Evolutionary conservation across 2,329 filamentous ascomycete genomes (phyloP), one percentile per base, ranked within the genome.

Genomic region (Septoria petroselini): DNA sequence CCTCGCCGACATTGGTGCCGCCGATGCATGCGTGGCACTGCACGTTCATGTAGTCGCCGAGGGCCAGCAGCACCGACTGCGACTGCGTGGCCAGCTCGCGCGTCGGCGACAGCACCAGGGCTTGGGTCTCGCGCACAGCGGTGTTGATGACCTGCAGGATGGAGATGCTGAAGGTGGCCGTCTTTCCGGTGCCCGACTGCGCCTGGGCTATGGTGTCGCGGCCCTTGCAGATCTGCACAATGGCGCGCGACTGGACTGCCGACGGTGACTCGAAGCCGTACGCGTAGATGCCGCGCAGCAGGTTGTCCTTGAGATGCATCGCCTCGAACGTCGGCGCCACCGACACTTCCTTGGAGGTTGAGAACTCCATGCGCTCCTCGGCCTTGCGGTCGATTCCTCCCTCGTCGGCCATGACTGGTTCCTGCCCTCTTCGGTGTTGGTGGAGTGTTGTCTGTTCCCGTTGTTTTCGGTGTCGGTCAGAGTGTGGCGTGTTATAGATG

Each of bases 1-100:
- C 93, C 69, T 97, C 93, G 62, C 93, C 90, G 30, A 98, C 91
- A 67, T 95, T 97, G 60, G 93, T 98, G 53, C 93, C 93, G 61
- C 93, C 93, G 65, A 98, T 97, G 73, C 93, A 98, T 52, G 93
- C 91, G 66, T 98, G 93, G 74, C 93, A 98, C 73, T 98, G 91
- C 3, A 98, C 89, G 68, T 96, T 96, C 93, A 98, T 97, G 78
- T 96, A 98, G 73, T 98, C 93, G 59, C 93, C 93, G n/a, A 98
- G 82, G n/a, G 93, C 93, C 84, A 97, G 95, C 62, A 98, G 87
- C 52, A 98, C 93, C 29, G 89, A 95, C 74, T 98, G 93, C 59
- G 98, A 98, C 74, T 98, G 93, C 21, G 91, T 96, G 38, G 93
- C 93, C 58, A 98, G 78, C 79, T 98, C 93, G 68, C 93, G 89